phyloP scores from a whole-genome alignment of 805 yeast species.

The Tetrapisispora phaffii region DNA sequence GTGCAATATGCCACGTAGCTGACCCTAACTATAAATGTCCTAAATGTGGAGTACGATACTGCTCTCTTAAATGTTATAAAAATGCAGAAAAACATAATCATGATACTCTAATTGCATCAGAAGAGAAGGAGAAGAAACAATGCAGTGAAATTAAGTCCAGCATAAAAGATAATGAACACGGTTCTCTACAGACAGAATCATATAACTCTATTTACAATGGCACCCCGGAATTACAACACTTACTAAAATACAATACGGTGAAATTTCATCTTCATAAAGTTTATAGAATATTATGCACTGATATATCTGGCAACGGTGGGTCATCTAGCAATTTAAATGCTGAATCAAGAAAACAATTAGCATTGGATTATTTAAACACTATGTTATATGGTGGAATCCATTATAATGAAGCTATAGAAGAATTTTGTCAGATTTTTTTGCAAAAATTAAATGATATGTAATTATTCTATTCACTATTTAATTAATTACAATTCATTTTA shows the following conservation, averaged over 20 bases:
- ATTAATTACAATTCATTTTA: background rate
- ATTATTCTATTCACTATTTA: background rate
- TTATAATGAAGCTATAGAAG: conserved; percentile 53
- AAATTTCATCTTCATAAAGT: conserved; percentile 48
- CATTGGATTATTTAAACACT: conserved; percentile 47
- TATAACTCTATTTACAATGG: conserved; percentile 28
- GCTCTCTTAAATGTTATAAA: conserved; percentile 52
- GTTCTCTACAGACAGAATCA: conserved; percentile 9
- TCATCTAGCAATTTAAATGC: conserved; percentile 15
- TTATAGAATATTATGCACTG: conserved; percentile 34
- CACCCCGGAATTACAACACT: conserved; percentile 34
- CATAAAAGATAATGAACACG: background rate
- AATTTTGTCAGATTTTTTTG: conserved; percentile 37
- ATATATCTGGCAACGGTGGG: conserved; percentile 11
- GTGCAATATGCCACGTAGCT: conserved; percentile 29
- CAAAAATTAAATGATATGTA: conserved; percentile 5
- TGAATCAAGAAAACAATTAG: conserved; percentile 39
- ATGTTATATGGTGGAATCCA: conserved; percentile 51
- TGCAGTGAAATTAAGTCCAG: background rate
- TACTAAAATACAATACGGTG: conserved; percentile 38
- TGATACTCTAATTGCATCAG: conserved; percentile 1
- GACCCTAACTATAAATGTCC: conserved; percentile 41
- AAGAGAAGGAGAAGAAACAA: conserved; percentile 2
- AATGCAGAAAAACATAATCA: conserved; percentile 28
- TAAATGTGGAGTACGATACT: conserved; percentile 37